Conservation (phyloP, 2,329 filamentous ascomycete genomes). For the Chaetomiaceae sp. region DNA sequence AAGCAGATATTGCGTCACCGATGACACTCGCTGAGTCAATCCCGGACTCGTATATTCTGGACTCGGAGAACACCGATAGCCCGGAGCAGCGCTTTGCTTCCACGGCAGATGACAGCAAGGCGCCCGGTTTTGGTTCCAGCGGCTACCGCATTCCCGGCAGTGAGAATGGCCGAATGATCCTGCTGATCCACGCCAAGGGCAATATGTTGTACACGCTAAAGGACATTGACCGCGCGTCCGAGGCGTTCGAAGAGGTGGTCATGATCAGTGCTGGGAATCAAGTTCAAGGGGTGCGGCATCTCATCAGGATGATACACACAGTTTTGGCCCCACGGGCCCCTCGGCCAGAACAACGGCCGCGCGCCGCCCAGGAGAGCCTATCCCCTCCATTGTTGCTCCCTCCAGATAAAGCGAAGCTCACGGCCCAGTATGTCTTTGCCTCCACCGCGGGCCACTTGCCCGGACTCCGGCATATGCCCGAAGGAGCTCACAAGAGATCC, state of each 20-base stretch:
- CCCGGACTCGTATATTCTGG: conserved; percentile 25
- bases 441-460: conserved; percentile 68
- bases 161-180: conserved; percentile 89
- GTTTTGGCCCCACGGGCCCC: conserved; percentile 55
- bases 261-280: conserved; percentile 75
- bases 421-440: conserved; percentile 77
- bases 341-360: conserved; percentile 23
- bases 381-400: conserved; percentile 69
- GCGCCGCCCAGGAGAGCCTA: conserved; percentile 24
- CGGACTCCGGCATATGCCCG: conserved; percentile 67
- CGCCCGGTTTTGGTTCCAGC: conserved; percentile 64
- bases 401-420: conserved; percentile 78
- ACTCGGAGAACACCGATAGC: conserved; percentile 25
- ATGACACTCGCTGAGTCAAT: conserved; percentile 18
- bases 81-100: conserved; percentile 22
- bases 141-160: conserved; percentile 79
- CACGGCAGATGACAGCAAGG: conserved; percentile 21
- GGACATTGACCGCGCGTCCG: conserved; percentile 73
- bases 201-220: conserved; percentile 94
- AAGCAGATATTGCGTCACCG: conserved; percentile 19
- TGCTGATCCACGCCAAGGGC: conserved; percentile 95
- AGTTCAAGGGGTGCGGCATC: conserved; percentile 65
- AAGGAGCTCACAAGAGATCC: conserved; percentile 68
- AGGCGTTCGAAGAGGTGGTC: conserved; percentile 92
- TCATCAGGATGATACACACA: conserved; percentile 73